phyloP scores from a whole-genome alignment of 1,139 yeast species.

The Pneumocystis carinii region DNA sequence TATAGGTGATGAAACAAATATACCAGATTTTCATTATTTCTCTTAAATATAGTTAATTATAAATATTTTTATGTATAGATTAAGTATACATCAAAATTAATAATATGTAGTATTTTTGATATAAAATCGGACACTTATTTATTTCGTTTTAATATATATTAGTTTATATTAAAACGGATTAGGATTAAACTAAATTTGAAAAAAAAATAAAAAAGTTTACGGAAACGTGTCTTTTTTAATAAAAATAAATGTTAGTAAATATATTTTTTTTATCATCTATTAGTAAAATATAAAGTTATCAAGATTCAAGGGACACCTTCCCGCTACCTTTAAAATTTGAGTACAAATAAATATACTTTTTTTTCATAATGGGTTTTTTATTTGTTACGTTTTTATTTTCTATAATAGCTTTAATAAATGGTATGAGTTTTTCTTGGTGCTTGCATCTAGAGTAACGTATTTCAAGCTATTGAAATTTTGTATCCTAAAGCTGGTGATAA shows the following conservation, averaged over 20 bases:
- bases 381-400: background rate
- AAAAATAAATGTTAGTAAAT: background rate
- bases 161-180: background rate
- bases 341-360: background rate
- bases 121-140: background rate
- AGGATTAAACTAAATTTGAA: background rate
- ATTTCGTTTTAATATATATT: background rate
- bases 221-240: background rate
- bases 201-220: background rate
- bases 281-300: background rate
- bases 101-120: too few species aligned
- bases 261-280: background rate
- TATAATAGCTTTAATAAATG: background rate
- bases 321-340: background rate
- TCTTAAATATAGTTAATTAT: too few species aligned
- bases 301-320: background rate
- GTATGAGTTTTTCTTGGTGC: background rate
- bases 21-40: too few species aligned
- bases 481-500: background rate
- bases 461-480: background rate
- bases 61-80: too few species aligned
- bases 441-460: background rate
- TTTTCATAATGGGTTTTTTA: background rate
- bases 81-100: too few species aligned
- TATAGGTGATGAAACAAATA: too few species aligned